Evolutionary conservation across 2,329 filamentous ascomycete species (phyloP).

Genomic region (Fusarium sp.): DNA sequence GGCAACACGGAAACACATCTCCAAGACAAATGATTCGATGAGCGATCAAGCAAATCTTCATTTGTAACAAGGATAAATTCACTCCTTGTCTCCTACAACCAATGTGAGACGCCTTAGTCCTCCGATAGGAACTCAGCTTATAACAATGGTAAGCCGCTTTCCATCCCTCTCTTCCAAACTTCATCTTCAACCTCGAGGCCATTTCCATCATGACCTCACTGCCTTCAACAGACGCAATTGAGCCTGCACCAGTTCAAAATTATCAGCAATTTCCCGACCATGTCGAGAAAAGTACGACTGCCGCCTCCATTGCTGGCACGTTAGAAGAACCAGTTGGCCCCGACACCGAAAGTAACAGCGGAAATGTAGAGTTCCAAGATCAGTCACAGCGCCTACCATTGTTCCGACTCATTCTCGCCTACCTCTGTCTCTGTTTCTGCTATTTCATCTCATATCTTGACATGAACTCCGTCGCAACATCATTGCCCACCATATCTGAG

Average conservation of each 20-base stretch:
- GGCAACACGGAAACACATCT: not conserved
- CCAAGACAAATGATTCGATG: not conserved
- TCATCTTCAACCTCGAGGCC: fast-evolving
- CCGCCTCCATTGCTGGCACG: fast-evolving
- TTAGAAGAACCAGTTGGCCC: fast-evolving
- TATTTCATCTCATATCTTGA: constrained; percentile 46
- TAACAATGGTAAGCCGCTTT: not conserved
- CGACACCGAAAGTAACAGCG: not conserved
- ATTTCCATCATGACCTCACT: not conserved
- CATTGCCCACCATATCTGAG: constrained; percentile 49
- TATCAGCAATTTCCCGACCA: fast-evolving
- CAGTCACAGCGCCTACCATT: not conserved
- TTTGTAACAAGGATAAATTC: fast-evolving
- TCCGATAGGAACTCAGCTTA: fast-evolving
- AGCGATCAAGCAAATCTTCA: not conserved
- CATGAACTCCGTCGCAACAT: constrained; percentile 48
- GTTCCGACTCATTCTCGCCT: not conserved
- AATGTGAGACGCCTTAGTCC: fast-evolving
- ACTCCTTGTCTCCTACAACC: fast-evolving
- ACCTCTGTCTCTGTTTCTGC: not conserved
- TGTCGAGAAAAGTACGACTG: fast-evolving
- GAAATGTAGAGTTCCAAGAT: not conserved
- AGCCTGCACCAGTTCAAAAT: fast-evolving
- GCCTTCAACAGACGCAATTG: fast-evolving
- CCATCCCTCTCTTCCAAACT: no score